These are phyloP conservation scores for Populus trichocarpa DNA, from an alignment of 441 rosid genomes.

Conservation along the genomic window DNA sequence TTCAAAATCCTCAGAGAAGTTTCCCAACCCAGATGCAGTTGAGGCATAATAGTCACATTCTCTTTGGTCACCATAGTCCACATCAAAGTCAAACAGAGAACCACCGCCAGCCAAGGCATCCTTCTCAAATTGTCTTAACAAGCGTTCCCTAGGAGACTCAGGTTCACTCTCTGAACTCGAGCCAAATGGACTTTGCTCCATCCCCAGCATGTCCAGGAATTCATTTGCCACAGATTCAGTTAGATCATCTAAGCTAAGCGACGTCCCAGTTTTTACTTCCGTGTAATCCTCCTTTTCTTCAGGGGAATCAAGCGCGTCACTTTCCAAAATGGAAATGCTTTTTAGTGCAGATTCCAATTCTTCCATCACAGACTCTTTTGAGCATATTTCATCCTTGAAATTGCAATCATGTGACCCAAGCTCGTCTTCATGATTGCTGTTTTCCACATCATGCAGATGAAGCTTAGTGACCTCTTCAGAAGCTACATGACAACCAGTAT, in stretches of 20 bases:
- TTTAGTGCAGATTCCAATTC: slow-evolving; percentile 73
- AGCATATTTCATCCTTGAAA: slow-evolving; percentile 30
- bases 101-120: slow-evolving; percentile 59
- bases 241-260: slow-evolving; percentile 49
- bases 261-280: slow-evolving; percentile 32
- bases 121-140: slow-evolving; percentile 83
- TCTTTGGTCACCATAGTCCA: slow-evolving; percentile 34
- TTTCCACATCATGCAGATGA: slow-evolving; percentile 25
- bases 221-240: slow-evolving; percentile 73
- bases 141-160: slow-evolving; percentile 92
- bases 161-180: slow-evolving; percentile 77
- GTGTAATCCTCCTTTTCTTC: slow-evolving; percentile 40
- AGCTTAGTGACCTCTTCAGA: slow-evolving; percentile 32
- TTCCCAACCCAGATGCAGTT: slow-evolving; percentile 33
- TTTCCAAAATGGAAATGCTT: slow-evolving; percentile 54
- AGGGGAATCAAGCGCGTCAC: slow-evolving; percentile 46
- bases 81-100: slow-evolving; percentile 58
- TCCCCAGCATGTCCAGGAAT: slow-evolving; percentile 80
- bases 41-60: slow-evolving; percentile 40
- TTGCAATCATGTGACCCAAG: slow-evolving; percentile 24
- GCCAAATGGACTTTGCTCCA: slow-evolving; percentile 71
- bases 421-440: slow-evolving; percentile 18
- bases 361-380: slow-evolving; percentile 65
- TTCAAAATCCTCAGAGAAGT: slow-evolving; percentile 45
- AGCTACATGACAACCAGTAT: slow-evolving; percentile 17